phyloP scores from a whole-genome alignment of 305 asterid species.

The Fraxinus albicans region DNA sequence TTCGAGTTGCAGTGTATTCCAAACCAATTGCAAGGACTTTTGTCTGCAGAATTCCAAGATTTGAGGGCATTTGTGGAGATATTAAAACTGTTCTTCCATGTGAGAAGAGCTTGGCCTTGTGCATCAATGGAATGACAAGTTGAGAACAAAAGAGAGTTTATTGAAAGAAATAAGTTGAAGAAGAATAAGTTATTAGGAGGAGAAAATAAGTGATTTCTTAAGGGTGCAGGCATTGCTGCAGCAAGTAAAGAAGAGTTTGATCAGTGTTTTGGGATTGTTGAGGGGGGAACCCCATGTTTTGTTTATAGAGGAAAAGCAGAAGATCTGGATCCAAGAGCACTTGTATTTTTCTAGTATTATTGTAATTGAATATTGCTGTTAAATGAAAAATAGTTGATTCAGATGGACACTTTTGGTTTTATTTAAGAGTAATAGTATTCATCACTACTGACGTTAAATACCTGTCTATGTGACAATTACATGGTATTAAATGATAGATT shows the following conservation, averaged over 20 bases:
- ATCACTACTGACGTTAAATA: no score
- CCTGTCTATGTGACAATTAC: background rate
- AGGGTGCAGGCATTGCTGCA: constrained; percentile 62
- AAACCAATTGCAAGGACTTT: constrained; percentile 69
- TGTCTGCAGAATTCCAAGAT: constrained; percentile 60
- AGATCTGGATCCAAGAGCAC: constrained; percentile 81
- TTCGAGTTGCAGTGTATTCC: constrained; percentile 71
- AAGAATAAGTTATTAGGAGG: constrained; percentile 20
- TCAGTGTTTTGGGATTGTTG: constrained; percentile 60
- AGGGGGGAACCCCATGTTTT: constrained; percentile 64
- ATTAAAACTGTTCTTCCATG: constrained; percentile 69
- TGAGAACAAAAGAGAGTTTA: constrained; percentile 34
- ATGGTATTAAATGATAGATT: no score
- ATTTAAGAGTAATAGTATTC: background rate
- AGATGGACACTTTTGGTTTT: constrained; percentile 28
- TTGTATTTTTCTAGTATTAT: constrained; percentile 52
- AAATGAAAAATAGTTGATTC: constrained; percentile 2
- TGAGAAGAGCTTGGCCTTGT: constrained; percentile 64
- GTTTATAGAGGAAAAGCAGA: constrained; percentile 66
- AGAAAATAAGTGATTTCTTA: constrained; percentile 28
- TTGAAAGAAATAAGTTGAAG: constrained; percentile 21
- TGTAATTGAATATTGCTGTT: constrained; percentile 28
- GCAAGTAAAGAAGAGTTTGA: constrained; percentile 35
- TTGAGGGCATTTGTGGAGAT: constrained; percentile 38
- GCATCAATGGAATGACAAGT: constrained; percentile 53